phyloP scores from a whole-genome alignment of 2,329 filamentous ascomycete genomes.

The Colletotrichum limetticola region DNA sequence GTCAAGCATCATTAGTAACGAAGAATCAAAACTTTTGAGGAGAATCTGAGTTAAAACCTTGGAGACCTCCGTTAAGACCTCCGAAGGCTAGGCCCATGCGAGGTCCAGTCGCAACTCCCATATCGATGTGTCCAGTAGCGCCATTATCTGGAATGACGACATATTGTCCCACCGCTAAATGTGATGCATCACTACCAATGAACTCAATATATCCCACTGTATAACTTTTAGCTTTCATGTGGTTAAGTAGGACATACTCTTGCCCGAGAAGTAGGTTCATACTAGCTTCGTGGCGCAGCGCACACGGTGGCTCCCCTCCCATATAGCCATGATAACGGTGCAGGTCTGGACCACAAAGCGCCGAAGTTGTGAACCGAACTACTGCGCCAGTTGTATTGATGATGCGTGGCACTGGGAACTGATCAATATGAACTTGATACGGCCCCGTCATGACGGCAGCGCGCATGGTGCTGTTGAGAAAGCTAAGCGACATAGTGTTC shows the following conservation, averaged over 20 bases:
- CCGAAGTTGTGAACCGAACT: background rate
- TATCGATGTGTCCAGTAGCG: conserved; percentile 18
- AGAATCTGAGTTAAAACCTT: background rate
- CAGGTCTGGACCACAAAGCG: background rate
- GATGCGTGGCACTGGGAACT: too few species aligned
- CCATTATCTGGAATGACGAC: conserved; percentile 48
- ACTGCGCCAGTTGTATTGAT: too few species aligned
- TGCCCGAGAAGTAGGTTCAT: background rate
- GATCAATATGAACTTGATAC: too few species aligned
- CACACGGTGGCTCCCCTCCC: background rate
- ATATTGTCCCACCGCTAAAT: conserved; percentile 45
- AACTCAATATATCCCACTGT: background rate
- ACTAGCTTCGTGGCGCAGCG: background rate
- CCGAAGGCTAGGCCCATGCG: background rate
- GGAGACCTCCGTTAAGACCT: background rate
- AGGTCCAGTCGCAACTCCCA: background rate
- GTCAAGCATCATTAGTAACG: background rate
- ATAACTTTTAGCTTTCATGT: background rate
- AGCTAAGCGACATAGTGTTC: background rate
- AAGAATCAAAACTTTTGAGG: too few species aligned
- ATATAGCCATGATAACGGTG: background rate
- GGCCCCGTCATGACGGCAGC: too few species aligned
- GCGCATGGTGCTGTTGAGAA: background rate
- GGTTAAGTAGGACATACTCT: background rate
- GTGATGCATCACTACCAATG: background rate